Evolutionary conservation across 2,329 filamentous ascomycete genomes (phyloP).

Genomic region (Phyllosticta citriasiana): DNA sequence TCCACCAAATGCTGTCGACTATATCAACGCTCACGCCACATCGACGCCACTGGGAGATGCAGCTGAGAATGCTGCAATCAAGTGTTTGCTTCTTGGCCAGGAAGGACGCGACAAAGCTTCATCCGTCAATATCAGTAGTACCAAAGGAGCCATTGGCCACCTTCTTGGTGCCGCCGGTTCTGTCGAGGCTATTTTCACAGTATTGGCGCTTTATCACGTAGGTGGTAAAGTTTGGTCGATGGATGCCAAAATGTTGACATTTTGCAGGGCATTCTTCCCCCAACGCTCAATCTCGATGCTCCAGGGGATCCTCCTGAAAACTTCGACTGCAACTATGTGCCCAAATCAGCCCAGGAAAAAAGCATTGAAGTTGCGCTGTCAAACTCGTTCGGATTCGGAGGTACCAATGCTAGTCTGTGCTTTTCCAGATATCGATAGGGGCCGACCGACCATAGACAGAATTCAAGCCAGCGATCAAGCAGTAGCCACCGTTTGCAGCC

Average conservation of each 20-base stretch:
- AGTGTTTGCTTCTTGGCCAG: constrained; percentile 61
- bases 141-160: constrained; percentile 88
- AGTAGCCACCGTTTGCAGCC: not conserved
- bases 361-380: constrained; percentile 56
- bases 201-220: constrained; percentile 71
- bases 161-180: constrained; percentile 84
- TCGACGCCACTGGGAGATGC: constrained; percentile 76
- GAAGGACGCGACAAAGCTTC: constrained; percentile 52
- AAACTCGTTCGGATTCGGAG: constrained; percentile 97
- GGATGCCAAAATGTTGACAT: constrained; percentile 11
- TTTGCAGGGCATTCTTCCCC: constrained; percentile 63
- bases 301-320: constrained; percentile 49
- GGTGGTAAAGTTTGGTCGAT: constrained; percentile 22
- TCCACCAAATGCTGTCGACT: constrained; percentile 63
- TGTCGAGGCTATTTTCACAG: constrained; percentile 76
- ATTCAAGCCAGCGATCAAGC: not conserved
- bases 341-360: constrained; percentile 59
- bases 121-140: constrained; percentile 77
- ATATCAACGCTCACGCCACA: constrained; percentile 93
- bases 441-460: not conserved
- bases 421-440: constrained; percentile 45
- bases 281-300: constrained; percentile 71
- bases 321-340: constrained; percentile 78
- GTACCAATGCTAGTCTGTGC: constrained; percentile 84
- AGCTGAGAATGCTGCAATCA: constrained; percentile 80